Percentiles rank a stretch among this genome's conserved stretches.
These are phyloP conservation scores for Cornus suecica DNA, from an alignment of 148 eudicot genomes.

Conservation along the genomic window DNA sequence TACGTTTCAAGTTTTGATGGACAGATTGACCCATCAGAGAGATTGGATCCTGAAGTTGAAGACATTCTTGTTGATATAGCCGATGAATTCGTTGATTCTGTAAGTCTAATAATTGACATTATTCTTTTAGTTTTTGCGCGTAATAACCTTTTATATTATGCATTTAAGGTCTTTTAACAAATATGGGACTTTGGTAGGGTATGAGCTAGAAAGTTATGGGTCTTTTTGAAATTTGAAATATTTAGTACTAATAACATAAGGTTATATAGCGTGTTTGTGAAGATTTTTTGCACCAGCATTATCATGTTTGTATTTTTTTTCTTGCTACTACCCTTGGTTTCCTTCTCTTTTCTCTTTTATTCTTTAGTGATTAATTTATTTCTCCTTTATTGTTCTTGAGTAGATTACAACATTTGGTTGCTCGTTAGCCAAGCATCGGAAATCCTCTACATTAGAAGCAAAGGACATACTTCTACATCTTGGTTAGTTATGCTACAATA, in stretches of 20 bases:
- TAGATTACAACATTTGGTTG: constrained; percentile 92
- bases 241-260: no score
- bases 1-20: constrained; percentile 6
- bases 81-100: constrained; percentile 91
- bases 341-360: not conserved
- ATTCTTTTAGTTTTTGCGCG: not conserved
- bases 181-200: no score
- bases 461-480: constrained; percentile 92
- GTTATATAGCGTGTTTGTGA: not conserved
- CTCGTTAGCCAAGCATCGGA: constrained; percentile 94
- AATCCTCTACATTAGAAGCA: constrained; percentile 82
- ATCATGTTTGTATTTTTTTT: not conserved
- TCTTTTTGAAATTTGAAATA: no score
- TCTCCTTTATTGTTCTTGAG: constrained; percentile 13
- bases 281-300: not conserved
- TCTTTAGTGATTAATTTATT: not conserved
- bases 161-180: not conserved
- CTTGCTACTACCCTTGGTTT: not conserved
- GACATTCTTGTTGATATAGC: constrained; percentile 89
- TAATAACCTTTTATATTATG: constrained; percentile 1
- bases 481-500: constrained; percentile 47
- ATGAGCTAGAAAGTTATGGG: no score
- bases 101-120: constrained; percentile 34
- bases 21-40: constrained; percentile 88
- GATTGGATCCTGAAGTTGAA: constrained; percentile 87